A percentile compares a stretch with the other conserved stretches of the same genome.
Evolutionary conservation across 2,329 filamentous ascomycete genomes (phyloP).

Genomic region (Fusarium sp.): DNA sequence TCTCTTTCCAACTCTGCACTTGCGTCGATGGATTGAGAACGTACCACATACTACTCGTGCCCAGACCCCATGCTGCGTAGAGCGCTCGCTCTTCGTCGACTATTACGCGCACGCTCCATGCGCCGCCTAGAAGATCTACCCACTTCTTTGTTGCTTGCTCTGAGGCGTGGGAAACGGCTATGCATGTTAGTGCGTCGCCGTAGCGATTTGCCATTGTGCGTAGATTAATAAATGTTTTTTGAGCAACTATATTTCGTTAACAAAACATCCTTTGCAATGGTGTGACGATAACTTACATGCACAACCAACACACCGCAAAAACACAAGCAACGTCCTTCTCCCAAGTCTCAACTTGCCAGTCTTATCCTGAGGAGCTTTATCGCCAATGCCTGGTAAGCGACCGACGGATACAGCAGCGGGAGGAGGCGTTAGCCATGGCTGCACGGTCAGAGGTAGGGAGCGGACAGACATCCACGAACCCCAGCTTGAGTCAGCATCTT

Average conservation of each 20-base stretch:
- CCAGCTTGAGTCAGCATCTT: conserved; percentile 51
- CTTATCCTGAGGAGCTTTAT: conserved; percentile 61
- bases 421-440: conserved; percentile 64
- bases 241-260: conserved; percentile 59
- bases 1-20: conserved; percentile 64
- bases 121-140: conserved; percentile 67
- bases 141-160: conserved; percentile 66
- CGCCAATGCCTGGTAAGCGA: conserved; percentile 60
- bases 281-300: conserved; percentile 58
- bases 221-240: conserved; percentile 67
- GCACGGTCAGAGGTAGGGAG: conserved; percentile 63
- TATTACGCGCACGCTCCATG: conserved; percentile 66
- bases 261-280: neutral
- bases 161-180: conserved; percentile 71
- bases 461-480: conserved; percentile 63
- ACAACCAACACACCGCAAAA: conserved; percentile 66
- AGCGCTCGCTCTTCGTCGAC: conserved; percentile 67
- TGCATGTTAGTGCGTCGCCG: conserved; percentile 61
- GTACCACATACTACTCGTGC: conserved; percentile 62
- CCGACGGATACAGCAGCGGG: conserved; percentile 62
- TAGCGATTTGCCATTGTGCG: conserved; percentile 66
- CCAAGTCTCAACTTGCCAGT: conserved; percentile 59
- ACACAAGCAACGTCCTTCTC: conserved; percentile 60
- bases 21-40: conserved; percentile 66
- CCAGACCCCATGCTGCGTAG: conserved; percentile 71